Conservation (phyloP, 805 yeast genomes). For the Kuraishia borneana region DNA sequence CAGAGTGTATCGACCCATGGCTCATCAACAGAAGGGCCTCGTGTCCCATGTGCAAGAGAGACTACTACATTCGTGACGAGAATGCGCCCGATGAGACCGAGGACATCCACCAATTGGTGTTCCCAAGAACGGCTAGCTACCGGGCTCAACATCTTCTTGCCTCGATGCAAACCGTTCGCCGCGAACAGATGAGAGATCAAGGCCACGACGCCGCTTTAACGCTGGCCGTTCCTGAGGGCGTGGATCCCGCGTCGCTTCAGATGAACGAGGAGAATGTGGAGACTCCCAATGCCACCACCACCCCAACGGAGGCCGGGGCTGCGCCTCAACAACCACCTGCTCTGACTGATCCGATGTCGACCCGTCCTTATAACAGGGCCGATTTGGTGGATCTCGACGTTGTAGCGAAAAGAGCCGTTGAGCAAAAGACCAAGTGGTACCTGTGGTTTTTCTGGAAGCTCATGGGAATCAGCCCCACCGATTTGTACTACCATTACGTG, state of each 20-base stretch:
- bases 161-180: slow-evolving; percentile 8
- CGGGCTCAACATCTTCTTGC: slow-evolving; percentile 15
- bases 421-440: slow-evolving; percentile 11
- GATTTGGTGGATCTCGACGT: slow-evolving; percentile 33
- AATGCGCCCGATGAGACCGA: slow-evolving; percentile 2
- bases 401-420: slow-evolving; percentile 28
- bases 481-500: slow-evolving; percentile 43
- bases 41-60: slow-evolving; percentile 77
- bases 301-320: neutral
- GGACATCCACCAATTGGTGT: slow-evolving; percentile 8
- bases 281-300: slow-evolving; percentile 1
- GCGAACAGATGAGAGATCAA: slow-evolving; percentile 3
- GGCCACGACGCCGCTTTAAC: neutral
- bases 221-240: slow-evolving; percentile 4
- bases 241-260: slow-evolving; percentile 8
- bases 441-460: slow-evolving; percentile 35
- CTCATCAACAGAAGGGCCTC: slow-evolving; percentile 61
- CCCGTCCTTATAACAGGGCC: slow-evolving; percentile 26
- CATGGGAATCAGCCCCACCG: slow-evolving; percentile 41
- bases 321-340: slow-evolving; percentile 27
- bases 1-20: slow-evolving; percentile 78
- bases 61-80: slow-evolving; percentile 35
- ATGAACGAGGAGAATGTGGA: slow-evolving; percentile 4
- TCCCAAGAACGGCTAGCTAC: slow-evolving; percentile 14
- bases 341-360: slow-evolving; percentile 17